Evolutionary conservation across 495 filamentous ascomycete genomes (phyloP), one percentile per base, ranked within the genome.

Genomic region (Penicillium herquei): DNA sequence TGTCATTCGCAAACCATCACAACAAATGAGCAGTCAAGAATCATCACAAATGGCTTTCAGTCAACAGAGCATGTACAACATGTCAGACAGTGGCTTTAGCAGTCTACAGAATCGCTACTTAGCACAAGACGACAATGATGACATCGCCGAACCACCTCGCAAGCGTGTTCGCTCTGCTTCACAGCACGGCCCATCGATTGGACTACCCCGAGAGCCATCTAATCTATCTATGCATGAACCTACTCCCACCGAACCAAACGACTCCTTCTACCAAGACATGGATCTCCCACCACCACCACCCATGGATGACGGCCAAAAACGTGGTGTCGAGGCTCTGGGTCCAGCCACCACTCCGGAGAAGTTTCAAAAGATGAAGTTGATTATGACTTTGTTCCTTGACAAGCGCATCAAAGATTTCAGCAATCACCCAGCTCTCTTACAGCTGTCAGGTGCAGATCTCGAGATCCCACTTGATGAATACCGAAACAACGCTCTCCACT

Each of bases 361-460:
- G 3, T 85, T 91, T 54, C 80, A 84, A 56, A 96, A 91, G 65
- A 85, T 88, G 55, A 85, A 84, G 55, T 70, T 92, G 39, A 78
- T 98, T 32, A 91, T 94, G 80, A 86, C 87, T n/a, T 75, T 98
- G 6, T 98, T 98, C 67, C 78, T 92, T 48, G 87, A 96, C 57
- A 80, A 85, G 31, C 69, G 73, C 6, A 77, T 76, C 7, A 83
- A 81, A 35, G 85, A 89, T 61, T 89, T 86, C 57, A 72, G 78
- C 3, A 81, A 78, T 26, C 85, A 89, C 61, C 79, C 84, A 1
- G 86, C 85, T 1, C 78, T 90, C 16, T 72, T 81, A 7, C 84
- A 87, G 47, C 75, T 98, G 49, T 84, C 84, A n/a, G 83, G 87
- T 1, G 77, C 88, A 21, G 92, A 97, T 52, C 82, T 98, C 31